Evolutionary conservation across 129 eudicot genomes (phyloP).

Genomic region (Flaveria ramosissima): DNA sequence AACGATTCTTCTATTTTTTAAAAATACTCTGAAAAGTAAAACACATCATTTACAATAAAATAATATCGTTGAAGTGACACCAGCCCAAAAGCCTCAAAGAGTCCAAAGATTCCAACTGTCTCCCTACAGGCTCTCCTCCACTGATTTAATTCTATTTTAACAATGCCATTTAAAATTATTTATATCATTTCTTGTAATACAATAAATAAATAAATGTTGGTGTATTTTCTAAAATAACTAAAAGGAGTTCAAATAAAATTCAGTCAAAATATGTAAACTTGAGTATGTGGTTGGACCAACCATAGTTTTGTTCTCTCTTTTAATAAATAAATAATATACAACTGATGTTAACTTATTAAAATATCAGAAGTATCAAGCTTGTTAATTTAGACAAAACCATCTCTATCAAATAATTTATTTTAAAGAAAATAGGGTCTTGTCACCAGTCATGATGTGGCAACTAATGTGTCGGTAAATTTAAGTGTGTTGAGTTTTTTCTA

Average conservation of each 20-base stretch:
- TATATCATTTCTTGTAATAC: neutral
- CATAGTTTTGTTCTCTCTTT: neutral
- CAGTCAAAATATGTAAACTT: neutral
- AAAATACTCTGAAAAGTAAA: neutral
- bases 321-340: neutral
- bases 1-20: neutral
- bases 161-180: neutral
- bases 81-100: slow-evolving; percentile 39
- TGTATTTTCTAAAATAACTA: neutral
- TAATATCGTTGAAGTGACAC: slow-evolving; percentile 36
- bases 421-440: neutral
- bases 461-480: neutral
- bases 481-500: neutral
- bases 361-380: neutral
- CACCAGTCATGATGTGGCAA: neutral
- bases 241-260: neutral
- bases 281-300: neutral
- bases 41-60: neutral
- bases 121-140: slow-evolving; percentile 38
- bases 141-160: slow-evolving; percentile 10
- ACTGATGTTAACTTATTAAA: neutral
- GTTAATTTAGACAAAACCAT: neutral
- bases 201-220: neutral
- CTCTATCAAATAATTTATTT: neutral
- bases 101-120: slow-evolving; percentile 49